phyloP scores from a whole-genome alignment of 2,329 filamentous ascomycete species.

The Neophaeococcomyces mojaviensis region DNA sequence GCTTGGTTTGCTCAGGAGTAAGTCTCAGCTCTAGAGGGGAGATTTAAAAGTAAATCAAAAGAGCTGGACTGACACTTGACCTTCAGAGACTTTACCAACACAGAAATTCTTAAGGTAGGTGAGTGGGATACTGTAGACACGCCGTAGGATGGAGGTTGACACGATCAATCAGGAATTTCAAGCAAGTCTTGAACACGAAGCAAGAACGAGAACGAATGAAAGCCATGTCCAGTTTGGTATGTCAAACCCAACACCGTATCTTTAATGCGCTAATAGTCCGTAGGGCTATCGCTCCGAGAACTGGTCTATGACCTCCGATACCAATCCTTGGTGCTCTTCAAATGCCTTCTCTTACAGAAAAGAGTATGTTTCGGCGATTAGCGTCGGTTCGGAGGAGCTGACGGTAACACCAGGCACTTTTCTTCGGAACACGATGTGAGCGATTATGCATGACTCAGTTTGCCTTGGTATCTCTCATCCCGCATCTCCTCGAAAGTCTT shows the following conservation, averaged over 20 bases:
- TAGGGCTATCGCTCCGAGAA: constrained; percentile 69
- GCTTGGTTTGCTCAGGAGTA: constrained; percentile 92
- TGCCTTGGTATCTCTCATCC: constrained; percentile 89
- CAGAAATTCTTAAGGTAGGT: constrained; percentile 69
- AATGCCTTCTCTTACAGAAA: constrained; percentile 85
- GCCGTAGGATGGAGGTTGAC: constrained; percentile 12
- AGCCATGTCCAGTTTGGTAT: constrained; percentile 80
- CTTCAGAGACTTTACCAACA: constrained; percentile 71
- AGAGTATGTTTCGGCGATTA: constrained; percentile 54
- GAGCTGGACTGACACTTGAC: not conserved
- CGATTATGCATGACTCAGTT: constrained; percentile 97
- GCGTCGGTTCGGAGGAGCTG: not conserved
- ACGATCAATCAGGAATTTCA: constrained; percentile 61
- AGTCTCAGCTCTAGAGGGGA: constrained; percentile 17
- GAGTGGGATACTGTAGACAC: not conserved
- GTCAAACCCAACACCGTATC: constrained; percentile 23
- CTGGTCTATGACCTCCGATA: constrained; percentile 90
- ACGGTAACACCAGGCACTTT: constrained; percentile 66
- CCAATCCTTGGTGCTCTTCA: constrained; percentile 88
- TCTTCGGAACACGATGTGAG: constrained; percentile 96
- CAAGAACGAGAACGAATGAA: constrained; percentile 60
- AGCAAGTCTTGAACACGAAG: constrained; percentile 63
- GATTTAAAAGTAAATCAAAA: constrained; percentile 9
- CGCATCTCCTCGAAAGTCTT: constrained; percentile 81
- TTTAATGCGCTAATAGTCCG: constrained; percentile 15